phyloP scores from a whole-genome alignment of 75 land plant species.

The Pseudotsuga menziesii region DNA sequence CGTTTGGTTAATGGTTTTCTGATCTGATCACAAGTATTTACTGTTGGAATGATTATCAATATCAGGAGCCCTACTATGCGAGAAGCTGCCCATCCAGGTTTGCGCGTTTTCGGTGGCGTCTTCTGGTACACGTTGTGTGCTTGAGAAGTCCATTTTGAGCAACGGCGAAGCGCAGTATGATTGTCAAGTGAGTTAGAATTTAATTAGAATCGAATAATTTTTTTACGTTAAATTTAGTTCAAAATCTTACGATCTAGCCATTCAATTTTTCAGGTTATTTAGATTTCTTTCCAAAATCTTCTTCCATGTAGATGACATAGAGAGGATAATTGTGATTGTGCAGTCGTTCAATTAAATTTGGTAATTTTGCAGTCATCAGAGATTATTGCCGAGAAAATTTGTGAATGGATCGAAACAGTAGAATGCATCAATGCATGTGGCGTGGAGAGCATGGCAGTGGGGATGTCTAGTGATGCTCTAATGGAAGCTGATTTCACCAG shows the following conservation, averaged over 20 bases:
- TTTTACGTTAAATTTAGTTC: no score
- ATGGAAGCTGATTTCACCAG: conserved; percentile 33
- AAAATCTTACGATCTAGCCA: no score
- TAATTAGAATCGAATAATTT: no score
- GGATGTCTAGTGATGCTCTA: conserved; percentile 62
- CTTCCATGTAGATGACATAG: no score
- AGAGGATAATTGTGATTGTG: no score
- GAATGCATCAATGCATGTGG: conserved; percentile 57
- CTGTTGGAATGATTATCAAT: not conserved
- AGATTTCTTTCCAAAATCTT: no score
- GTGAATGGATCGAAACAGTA: conserved; percentile 42
- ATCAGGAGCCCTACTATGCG: conserved; percentile 38
- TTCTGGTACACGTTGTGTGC: conserved; percentile 27
- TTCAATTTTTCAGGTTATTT: no score
- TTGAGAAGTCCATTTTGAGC: conserved; percentile 16
- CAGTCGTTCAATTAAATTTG: no score
- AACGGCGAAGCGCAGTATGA: conserved; percentile 12
- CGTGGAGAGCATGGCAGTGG: conserved; percentile 48
- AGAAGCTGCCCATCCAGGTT: conserved; percentile 23
- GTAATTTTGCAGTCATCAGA: conserved; percentile 23
- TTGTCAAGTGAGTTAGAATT: conserved; percentile 10
- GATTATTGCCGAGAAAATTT: conserved; percentile 36
- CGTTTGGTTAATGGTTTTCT: no score
- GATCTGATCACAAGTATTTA: no score
- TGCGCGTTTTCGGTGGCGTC: conserved; percentile 40